Conservation (phyloP, 495 filamentous ascomycete genomes). For the Penicillium coffeae region DNA sequence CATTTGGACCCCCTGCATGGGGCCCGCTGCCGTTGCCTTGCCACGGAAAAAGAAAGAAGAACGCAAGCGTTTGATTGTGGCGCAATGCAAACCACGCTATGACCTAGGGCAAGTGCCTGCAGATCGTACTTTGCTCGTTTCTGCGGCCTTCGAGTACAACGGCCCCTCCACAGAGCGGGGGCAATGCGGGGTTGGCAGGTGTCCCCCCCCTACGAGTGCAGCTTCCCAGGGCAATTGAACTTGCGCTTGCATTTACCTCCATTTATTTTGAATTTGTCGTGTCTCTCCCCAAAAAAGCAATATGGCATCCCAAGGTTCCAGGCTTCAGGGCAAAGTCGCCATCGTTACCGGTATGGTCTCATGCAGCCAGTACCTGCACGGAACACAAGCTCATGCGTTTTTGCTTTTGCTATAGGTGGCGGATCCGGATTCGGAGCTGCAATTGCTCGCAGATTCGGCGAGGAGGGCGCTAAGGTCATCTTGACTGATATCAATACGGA, state of each 20-base stretch:
- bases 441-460: slow-evolving; percentile 52
- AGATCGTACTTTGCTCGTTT: too few species aligned
- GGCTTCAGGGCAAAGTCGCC: slow-evolving; percentile 83
- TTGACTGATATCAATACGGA: slow-evolving; percentile 57
- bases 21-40: too few species aligned
- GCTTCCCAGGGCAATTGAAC: too few species aligned
- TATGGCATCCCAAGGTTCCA: slow-evolving; percentile 22
- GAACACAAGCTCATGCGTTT: not conserved
- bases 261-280: not conserved
- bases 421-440: slow-evolving; percentile 58
- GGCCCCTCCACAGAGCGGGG: not conserved
- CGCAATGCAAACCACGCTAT: not conserved
- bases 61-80: not conserved
- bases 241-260: too few species aligned
- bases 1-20: not conserved
- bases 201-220: not conserved
- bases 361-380: not conserved
- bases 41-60: not conserved
- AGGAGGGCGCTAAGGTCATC: slow-evolving; percentile 56
- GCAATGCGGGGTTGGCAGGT: not conserved
- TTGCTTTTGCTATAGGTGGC: slow-evolving; percentile 28
- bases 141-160: too few species aligned
- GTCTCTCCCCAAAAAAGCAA: not conserved
- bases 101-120: too few species aligned
- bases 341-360: slow-evolving; percentile 69